A percentile compares a stretch with the other conserved stretches of the same genome.
Conservation (phyloP, 1,284 basidiomycete species). For the Ustilago vetiveriae region DNA sequence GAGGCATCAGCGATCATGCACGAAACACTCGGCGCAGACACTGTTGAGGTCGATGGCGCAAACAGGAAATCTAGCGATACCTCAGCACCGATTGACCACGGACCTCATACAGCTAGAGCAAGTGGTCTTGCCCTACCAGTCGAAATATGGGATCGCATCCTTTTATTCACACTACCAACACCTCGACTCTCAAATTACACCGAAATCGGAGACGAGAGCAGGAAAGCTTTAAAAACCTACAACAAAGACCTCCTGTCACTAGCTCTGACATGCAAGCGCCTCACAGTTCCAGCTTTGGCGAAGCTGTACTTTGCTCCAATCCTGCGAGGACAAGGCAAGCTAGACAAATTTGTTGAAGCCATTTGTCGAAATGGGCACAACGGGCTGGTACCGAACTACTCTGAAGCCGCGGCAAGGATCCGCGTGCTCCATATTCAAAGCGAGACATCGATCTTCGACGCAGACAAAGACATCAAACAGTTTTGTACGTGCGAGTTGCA, state of each 20-base stretch:
- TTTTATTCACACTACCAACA: background rate
- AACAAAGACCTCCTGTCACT: background rate
- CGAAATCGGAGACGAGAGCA: no score
- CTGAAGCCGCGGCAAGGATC: background rate
- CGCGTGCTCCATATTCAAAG: background rate
- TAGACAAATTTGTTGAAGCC: background rate
- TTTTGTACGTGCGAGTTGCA: background rate
- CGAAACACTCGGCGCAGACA: no score
- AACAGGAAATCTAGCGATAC: no score
- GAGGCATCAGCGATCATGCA: no score
- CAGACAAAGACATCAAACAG: no score
- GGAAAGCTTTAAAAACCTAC: background rate
- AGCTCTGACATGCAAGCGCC: slow-evolving; percentile 4
- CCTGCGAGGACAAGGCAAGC: no score
- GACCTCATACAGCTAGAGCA: no score
- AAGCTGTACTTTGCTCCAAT: background rate
- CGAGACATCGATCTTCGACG: no score
- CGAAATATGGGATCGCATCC: slow-evolving; percentile 7
- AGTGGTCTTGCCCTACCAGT: background rate
- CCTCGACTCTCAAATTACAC: background rate
- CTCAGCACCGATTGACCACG: no score
- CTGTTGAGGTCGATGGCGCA: no score
- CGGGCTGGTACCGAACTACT: background rate
- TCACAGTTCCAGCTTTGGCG: background rate
- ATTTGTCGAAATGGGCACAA: background rate